A percentile compares a stretch with the other conserved stretches of the same genome.
phyloP scores from a whole-genome alignment of 495 filamentous ascomycete species.

The Hamigera avellanea region DNA sequence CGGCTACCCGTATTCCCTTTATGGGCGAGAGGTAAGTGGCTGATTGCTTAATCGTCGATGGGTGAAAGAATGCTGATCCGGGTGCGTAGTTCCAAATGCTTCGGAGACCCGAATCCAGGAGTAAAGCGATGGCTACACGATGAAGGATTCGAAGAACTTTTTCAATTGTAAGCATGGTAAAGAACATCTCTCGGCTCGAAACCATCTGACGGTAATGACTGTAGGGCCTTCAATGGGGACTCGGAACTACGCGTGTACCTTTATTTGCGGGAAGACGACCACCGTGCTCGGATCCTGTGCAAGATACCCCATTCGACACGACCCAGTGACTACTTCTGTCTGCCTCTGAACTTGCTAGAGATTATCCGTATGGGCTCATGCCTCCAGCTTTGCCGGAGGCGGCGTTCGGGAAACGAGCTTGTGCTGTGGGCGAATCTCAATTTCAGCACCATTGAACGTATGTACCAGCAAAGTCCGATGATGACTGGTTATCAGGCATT shows the following conservation, averaged over 20 bases:
- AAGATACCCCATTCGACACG: conserved; percentile 27
- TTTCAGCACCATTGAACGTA: conserved; percentile 49
- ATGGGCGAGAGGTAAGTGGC: conserved; percentile 29
- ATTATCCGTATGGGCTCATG: conserved; percentile 39
- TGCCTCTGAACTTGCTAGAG: conserved; percentile 41
- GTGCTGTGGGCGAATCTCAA: conserved; percentile 45
- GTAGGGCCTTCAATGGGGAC: conserved; percentile 25
- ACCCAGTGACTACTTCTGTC: conserved; percentile 31
- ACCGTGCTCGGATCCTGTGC: conserved; percentile 47
- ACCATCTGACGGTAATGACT: background rate
- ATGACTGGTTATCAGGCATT: conserved; percentile 1
- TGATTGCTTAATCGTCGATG: background rate
- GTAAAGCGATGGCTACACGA: conserved; percentile 26
- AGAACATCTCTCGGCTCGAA: background rate
- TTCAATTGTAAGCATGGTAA: conserved; percentile 27
- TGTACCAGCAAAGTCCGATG: conserved; percentile 3
- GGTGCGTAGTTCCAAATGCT: conserved; percentile 37
- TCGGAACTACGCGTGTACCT: conserved; percentile 43
- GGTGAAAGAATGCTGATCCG: background rate
- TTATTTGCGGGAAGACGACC: conserved; percentile 40
- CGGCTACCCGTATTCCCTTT: conserved; percentile 26
- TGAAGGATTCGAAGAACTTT: conserved; percentile 24
- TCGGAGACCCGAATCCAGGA: conserved; percentile 28
- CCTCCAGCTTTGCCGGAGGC: conserved; percentile 43
- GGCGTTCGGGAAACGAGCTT: conserved; percentile 26